A percentile compares a stretch with the other conserved stretches of the same genome.
These are phyloP conservation scores for Podila epigama DNA, from an alignment of 192 early-diverging fungal genomes.

Conservation along the genomic window DNA sequence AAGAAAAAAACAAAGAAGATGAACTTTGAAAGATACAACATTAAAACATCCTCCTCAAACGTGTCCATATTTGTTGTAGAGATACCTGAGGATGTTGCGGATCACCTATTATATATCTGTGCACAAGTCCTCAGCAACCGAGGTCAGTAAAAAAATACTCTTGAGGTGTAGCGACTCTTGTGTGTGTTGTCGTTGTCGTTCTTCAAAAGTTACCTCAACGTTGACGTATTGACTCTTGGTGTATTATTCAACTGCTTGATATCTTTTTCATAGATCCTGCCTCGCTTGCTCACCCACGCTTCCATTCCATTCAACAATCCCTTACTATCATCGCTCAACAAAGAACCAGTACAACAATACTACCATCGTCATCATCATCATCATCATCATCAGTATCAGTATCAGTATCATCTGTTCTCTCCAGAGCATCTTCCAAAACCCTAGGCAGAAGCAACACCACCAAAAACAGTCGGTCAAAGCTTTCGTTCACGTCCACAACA, in stretches of 20 bases:
- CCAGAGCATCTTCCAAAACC: no score
- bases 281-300: conserved; percentile 13
- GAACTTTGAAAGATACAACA: no score
- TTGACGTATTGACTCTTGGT: background rate
- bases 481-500: conserved; percentile 10
- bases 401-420: no score
- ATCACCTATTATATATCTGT: conserved; percentile 19
- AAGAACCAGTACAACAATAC: background rate
- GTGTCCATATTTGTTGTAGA: conserved; percentile 9
- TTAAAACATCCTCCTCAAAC: no score
- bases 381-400: background rate
- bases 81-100: conserved; percentile 35
- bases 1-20: background rate
- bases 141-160: no score
- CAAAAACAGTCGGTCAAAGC: conserved; percentile 5
- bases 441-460: no score
- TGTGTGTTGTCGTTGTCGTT: background rate
- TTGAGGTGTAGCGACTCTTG: no score
- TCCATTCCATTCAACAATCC: conserved; percentile 24
- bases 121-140: conserved; percentile 24
- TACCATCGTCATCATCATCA: background rate
- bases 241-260: no score
- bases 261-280: conserved; percentile 19
- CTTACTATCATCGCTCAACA: conserved; percentile 6
- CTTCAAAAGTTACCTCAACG: background rate